Conservation (phyloP, 177 flowering plant genomes). For the Vitis hybrid region DNA sequence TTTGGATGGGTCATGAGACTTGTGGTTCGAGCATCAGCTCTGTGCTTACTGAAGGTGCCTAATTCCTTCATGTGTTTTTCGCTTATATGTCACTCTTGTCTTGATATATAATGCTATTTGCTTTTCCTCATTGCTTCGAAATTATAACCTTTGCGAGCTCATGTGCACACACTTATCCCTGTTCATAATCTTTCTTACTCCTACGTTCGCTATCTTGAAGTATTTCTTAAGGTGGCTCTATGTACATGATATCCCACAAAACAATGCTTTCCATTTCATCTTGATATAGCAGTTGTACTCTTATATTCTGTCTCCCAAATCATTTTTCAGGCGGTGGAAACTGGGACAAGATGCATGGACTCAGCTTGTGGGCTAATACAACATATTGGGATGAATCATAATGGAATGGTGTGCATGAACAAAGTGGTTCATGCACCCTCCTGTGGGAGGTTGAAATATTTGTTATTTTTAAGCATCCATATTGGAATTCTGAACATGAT, state of each 20-base stretch:
- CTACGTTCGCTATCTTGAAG: no score
- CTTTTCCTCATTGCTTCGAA: no score
- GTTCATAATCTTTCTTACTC: no score
- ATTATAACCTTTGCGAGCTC: no score
- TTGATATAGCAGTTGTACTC: background rate
- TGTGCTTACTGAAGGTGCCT: no score
- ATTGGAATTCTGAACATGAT: background rate
- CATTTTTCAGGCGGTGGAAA: background rate
- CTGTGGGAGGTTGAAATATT: background rate
- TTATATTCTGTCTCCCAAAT: background rate
- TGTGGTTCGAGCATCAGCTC: no score
- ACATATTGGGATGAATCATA: background rate
- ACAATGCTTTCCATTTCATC: background rate
- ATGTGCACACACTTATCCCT: no score
- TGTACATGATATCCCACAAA: background rate
- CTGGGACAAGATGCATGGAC: background rate
- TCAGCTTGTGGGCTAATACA: background rate
- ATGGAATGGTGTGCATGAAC: background rate
- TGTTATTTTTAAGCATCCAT: background rate
- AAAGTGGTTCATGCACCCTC: background rate
- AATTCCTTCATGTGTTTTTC: no score
- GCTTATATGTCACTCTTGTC: no score
- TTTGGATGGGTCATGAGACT: no score
- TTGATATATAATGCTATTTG: no score
- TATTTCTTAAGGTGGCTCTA: no score